A percentile compares a stretch with the other conserved stretches of the same genome.
Evolutionary conservation across 306 rosid genomes (phyloP).

Genomic region (Betula pendula): DNA sequence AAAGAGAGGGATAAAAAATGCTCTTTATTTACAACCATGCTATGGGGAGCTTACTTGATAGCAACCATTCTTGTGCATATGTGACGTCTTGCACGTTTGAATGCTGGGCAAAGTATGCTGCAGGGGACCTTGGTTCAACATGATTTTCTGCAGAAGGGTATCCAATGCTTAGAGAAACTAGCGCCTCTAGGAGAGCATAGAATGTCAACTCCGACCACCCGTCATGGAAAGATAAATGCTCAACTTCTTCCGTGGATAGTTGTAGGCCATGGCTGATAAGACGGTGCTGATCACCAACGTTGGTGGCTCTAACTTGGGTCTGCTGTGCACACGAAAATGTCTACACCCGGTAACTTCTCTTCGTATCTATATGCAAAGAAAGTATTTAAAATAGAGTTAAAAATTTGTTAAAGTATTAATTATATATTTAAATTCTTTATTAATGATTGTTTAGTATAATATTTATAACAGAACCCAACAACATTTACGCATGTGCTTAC

Average conservation of each 20-base stretch:
- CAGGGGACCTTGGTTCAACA: slow-evolving; percentile 56
- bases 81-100: background rate
- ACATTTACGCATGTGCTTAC: no score
- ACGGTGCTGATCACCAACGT: slow-evolving; percentile 62
- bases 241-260: slow-evolving; percentile 58
- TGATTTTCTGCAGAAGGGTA: slow-evolving; percentile 61
- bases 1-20: no score
- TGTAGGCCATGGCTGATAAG: slow-evolving; percentile 51
- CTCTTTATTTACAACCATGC: no score
- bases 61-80: slow-evolving; percentile 28
- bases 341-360: slow-evolving; percentile 47
- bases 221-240: slow-evolving; percentile 65
- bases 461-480: no score
- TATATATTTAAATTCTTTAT: no score
- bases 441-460: no score
- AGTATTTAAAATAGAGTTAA: background rate
- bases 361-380: slow-evolving; percentile 36
- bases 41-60: no score
- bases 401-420: no score
- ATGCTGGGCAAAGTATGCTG: slow-evolving; percentile 49
- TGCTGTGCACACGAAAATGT: slow-evolving; percentile 74
- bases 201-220: slow-evolving; percentile 67
- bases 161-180: slow-evolving; percentile 56
- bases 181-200: slow-evolving; percentile 60
- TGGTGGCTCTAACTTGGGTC: slow-evolving; percentile 73